These are phyloP conservation scores for Williopsis jadinii DNA, from an alignment of 1,139 yeast genomes.

Conservation along the genomic window DNA sequence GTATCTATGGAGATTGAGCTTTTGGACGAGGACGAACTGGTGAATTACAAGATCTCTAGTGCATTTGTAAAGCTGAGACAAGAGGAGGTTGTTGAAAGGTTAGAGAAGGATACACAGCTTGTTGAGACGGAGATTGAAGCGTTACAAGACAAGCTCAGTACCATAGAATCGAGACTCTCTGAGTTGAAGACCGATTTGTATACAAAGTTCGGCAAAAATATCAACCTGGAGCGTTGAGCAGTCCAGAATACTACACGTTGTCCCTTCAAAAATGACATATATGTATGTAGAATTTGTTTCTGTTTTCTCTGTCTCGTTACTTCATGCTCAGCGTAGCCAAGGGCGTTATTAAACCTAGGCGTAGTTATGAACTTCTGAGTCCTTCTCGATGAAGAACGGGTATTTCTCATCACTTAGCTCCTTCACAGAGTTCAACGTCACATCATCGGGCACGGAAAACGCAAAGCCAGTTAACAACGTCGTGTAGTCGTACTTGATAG, in stretches of 20 bases:
- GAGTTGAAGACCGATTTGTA: conserved; percentile 68
- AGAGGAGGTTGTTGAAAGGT: conserved; percentile 52
- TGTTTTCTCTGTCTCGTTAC: too few species aligned
- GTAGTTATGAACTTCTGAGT: conserved; percentile 23
- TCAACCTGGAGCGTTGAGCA: conserved; percentile 60
- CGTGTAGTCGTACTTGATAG: conserved; percentile 31
- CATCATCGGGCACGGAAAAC: conserved; percentile 24
- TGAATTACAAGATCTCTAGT: conserved; percentile 73
- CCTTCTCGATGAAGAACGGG: conserved; percentile 35
- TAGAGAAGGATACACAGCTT: conserved; percentile 53
- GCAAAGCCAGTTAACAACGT: conserved; percentile 35
- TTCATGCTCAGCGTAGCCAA: too few species aligned
- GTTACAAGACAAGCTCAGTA: conserved; percentile 41
- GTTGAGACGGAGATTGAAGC: conserved; percentile 43
- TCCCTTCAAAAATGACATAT: too few species aligned
- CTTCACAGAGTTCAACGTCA: conserved; percentile 16
- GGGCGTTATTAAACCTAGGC: background rate
- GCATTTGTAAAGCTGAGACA: conserved; percentile 65
- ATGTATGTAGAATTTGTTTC: too few species aligned
- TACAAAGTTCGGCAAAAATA: conserved; percentile 84
- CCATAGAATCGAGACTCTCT: conserved; percentile 46
- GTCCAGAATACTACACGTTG: background rate
- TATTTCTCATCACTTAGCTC: conserved; percentile 21
- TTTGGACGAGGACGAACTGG: conserved; percentile 59
- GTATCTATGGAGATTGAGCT: conserved; percentile 80